These are phyloP conservation scores for Lichtheimia hyalospora DNA, from an alignment of 371 early-diverging fungal genomes.

Conservation along the genomic window DNA sequence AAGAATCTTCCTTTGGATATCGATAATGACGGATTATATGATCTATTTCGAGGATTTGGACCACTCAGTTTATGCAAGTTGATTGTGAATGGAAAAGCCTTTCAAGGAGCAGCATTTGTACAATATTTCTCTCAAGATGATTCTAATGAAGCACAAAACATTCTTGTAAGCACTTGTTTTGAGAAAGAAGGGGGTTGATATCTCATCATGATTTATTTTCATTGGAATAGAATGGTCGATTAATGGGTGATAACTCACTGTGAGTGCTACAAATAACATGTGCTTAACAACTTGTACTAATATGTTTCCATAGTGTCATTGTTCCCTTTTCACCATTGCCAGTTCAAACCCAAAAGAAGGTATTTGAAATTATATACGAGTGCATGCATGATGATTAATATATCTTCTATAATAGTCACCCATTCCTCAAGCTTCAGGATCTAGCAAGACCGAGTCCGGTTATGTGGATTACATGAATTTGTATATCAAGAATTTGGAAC, in stretches of 20 bases:
- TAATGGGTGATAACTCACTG: constrained; percentile 9
- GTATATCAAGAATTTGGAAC: constrained; percentile 44
- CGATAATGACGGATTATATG: constrained; percentile 26
- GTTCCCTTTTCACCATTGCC: too few species aligned
- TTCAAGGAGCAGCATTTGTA: constrained; percentile 32
- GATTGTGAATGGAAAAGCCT: constrained; percentile 21
- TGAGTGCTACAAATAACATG: background rate
- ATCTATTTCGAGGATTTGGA: constrained; percentile 39
- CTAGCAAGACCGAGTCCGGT: constrained; percentile 5
- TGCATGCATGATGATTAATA: too few species aligned
- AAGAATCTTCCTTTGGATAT: constrained; percentile 24
- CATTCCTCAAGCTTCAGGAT: too few species aligned
- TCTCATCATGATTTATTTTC: too few species aligned
- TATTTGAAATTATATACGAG: too few species aligned
- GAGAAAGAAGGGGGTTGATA: too few species aligned
- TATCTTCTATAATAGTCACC: too few species aligned
- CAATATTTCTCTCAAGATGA: constrained; percentile 34
- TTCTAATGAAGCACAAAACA: constrained; percentile 26
- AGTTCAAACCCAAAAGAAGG: too few species aligned
- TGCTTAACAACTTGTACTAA: too few species aligned
- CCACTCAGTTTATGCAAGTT: constrained; percentile 35
- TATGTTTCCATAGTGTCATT: too few species aligned
- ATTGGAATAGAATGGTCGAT: constrained; percentile 8
- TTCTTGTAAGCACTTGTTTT: constrained; percentile 21
- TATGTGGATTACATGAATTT: constrained; percentile 29